Base-by-base conservation (phyloP, 306 rosid genomes). In the Purshia tridentata region DNA sequence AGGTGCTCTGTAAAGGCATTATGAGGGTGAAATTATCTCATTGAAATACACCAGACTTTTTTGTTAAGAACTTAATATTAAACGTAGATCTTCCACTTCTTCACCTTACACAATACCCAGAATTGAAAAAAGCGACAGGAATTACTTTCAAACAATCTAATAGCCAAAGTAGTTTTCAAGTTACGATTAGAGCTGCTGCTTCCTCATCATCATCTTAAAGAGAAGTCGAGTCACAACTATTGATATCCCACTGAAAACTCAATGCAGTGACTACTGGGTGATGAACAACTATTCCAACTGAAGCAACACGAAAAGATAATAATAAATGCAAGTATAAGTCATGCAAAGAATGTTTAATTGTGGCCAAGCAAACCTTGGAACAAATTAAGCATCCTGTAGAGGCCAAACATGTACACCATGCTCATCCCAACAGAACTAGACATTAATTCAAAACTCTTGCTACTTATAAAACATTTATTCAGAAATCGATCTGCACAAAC, bases 401-500 rank as follows among this genome's bases (percentile, higher is more conserved):
- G 35, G 35, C 35, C 35, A 29, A 29, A 29, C 35, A 29, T 29
- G 35, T 29, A 29, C 35, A 29, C 35, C 35, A 29, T 29, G 35
- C 35, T 2, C 35, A 29, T 29, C 35, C 35, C 35, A 29, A 29
- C 35, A 29, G 35, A 29, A 29, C 35, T 1, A 29, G 40, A 54
- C 41, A 65, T 59, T 37, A 59, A 42, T 16, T 22, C 46, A 16
- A 75, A 22, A 49, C 59, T 53, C 67, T 79, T 63, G 69, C 77
- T 65, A 70, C 61, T 60, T 81, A 84, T 78, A 84, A 58, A 79
- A 84, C 87, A 90, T 84, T 81, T 86, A 81, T 83, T 77, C 77
- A 76, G 81, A 61, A 85, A 82, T 67, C 76, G 88, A 84, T 81
- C 90, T 87, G 82, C 92, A 91, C 92, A 86, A 79, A 58, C 80